These are phyloP conservation scores for Sicyos baderoa DNA, from an alignment of 306 rosid species.

Conservation along the genomic window DNA sequence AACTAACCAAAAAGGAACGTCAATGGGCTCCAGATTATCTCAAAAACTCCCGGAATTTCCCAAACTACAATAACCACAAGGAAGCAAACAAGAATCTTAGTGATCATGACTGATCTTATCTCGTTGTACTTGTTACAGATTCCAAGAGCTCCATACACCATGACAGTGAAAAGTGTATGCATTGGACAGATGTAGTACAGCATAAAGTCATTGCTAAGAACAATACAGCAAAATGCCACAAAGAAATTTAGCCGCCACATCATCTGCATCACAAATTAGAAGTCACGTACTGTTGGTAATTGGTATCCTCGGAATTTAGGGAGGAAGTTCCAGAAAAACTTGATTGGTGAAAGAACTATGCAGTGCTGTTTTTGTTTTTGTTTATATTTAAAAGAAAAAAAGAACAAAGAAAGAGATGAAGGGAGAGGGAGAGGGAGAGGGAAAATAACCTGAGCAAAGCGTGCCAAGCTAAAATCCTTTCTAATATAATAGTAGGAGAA, in stretches of 20 bases:
- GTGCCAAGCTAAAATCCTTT: constrained; percentile 88
- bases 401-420: background rate
- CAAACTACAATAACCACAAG: constrained; percentile 82
- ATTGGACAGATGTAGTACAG: constrained; percentile 95
- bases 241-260: constrained; percentile 98
- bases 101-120: constrained; percentile 62
- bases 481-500: constrained; percentile 89
- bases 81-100: constrained; percentile 78
- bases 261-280: constrained; percentile 54
- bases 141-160: constrained; percentile 98
- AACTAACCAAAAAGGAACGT: constrained; percentile 71
- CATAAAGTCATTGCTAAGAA: constrained; percentile 90
- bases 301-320: too few relatives aligned
- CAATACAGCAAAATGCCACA: constrained; percentile 81
- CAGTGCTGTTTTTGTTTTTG: background rate
- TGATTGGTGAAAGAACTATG: background rate
- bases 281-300: background rate
- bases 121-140: constrained; percentile 81
- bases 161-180: constrained; percentile 93
- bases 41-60: constrained; percentile 95
- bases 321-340: constrained; percentile 2
- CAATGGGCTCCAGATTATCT: constrained; percentile 66
- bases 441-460: constrained; percentile 77
- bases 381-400: background rate
- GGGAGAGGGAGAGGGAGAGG: background rate